A percentile compares a stretch with the other conserved stretches of the same genome.
Conservation (phyloP, 2,329 filamentous ascomycete species). For the Ceratocystis diversiconidia region DNA sequence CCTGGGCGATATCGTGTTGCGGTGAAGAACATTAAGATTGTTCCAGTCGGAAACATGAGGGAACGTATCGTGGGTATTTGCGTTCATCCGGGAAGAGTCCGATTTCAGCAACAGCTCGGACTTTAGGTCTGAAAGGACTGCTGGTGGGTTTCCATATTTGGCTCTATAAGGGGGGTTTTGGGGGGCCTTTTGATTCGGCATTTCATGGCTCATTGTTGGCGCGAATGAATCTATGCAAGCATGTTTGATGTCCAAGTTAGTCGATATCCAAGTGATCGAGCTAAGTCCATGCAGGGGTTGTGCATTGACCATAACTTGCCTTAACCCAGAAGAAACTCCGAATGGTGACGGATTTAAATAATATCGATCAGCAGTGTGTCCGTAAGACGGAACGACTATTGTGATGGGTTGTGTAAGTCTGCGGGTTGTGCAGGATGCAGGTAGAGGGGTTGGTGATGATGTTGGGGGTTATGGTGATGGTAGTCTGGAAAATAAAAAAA, state of each 20-base stretch:
- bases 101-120: background rate
- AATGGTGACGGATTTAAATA: too few species aligned
- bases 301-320: background rate
- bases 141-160: background rate
- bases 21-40: slow-evolving; percentile 45
- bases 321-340: background rate
- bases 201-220: background rate
- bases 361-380: background rate
- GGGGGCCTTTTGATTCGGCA: background rate
- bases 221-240: background rate
- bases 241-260: background rate
- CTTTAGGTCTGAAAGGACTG: background rate
- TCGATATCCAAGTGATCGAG: background rate
- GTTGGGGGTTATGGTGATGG: background rate
- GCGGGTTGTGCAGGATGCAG: background rate
- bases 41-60: slow-evolving; percentile 41
- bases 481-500: background rate
- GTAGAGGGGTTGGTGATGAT: background rate
- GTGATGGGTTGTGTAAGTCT: too few species aligned
- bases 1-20: slow-evolving; percentile 43
- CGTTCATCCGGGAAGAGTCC: background rate
- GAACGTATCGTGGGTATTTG: background rate
- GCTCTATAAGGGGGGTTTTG: background rate
- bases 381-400: background rate
- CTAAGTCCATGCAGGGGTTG: background rate